Percentiles rank a stretch among this genome's conserved stretches.
Evolutionary conservation across 164 flowering plant genomes (phyloP).

Genomic region (Piper betle): DNA sequence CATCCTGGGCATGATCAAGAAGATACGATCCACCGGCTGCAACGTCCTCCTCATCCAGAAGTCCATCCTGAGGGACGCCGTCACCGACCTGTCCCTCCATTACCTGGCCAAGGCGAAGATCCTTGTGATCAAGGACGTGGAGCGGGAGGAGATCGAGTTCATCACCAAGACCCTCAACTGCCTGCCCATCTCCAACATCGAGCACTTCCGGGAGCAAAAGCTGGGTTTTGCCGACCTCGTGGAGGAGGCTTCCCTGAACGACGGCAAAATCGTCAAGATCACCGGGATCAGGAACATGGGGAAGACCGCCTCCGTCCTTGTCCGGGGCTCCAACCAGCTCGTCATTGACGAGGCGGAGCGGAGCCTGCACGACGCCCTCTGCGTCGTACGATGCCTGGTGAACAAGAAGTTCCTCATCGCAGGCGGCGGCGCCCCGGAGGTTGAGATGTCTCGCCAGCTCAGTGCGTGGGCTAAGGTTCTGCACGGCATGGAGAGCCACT

Average conservation of each 20-base stretch:
- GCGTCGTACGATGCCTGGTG: slow-evolving; percentile 88
- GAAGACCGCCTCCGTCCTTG: slow-evolving; percentile 69
- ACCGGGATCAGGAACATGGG: slow-evolving; percentile 95
- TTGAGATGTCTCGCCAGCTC: slow-evolving; percentile 88
- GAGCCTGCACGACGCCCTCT: slow-evolving; percentile 91
- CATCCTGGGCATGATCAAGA: slow-evolving; percentile 86
- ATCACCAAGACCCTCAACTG: slow-evolving; percentile 91
- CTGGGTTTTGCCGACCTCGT: slow-evolving; percentile 78
- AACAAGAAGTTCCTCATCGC: slow-evolving; percentile 82
- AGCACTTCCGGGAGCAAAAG: slow-evolving; percentile 89
- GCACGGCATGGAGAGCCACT: slow-evolving; percentile 95
- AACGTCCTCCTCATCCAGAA: slow-evolving; percentile 82
- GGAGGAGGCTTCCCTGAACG: slow-evolving; percentile 85
- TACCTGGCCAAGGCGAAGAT: slow-evolving; percentile 88
- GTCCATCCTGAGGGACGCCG: slow-evolving; percentile 88
- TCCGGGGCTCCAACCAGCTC: slow-evolving; percentile 84
- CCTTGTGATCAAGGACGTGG: slow-evolving; percentile 86
- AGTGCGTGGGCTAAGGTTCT: slow-evolving; percentile 91
- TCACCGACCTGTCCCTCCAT: slow-evolving; percentile 82
- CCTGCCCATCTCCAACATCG: slow-evolving; percentile 84
- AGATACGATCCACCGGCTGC: slow-evolving; percentile 77
- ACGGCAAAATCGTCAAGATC: slow-evolving; percentile 80
- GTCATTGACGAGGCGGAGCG: slow-evolving; percentile 94
- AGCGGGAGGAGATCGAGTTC: slow-evolving; percentile 91
- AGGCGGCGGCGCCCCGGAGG: slow-evolving; percentile 98